phyloP scores from a whole-genome alignment of 148 eudicot species.

The Oxyria digyna region DNA sequence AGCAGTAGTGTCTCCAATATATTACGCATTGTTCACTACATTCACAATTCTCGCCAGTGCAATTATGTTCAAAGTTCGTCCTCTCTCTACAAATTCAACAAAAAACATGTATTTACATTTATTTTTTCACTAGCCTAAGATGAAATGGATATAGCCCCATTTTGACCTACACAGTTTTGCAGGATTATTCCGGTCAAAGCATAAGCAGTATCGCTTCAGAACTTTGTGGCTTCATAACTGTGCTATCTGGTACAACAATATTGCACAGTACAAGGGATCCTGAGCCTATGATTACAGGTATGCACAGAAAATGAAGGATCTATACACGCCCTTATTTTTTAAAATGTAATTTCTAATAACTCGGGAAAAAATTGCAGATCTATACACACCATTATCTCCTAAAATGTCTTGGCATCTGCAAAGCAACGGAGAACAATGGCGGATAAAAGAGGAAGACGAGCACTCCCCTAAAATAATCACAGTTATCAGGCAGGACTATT shows the following conservation, averaged over 20 bases:
- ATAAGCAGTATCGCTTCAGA: slow-evolving; percentile 46
- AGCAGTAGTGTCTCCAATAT: slow-evolving; percentile 57
- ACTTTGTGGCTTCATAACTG: slow-evolving; percentile 60
- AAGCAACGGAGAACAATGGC: slow-evolving; percentile 3
- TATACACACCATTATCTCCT: slow-evolving; percentile 2
- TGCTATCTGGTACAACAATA: slow-evolving; percentile 53
- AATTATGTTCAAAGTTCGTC: slow-evolving; percentile 53
- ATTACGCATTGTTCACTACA: slow-evolving; percentile 63
- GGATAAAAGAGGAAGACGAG: background rate
- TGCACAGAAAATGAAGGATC: background rate
- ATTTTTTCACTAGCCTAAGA: background rate
- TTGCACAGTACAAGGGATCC: slow-evolving; percentile 22
- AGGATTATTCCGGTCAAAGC: slow-evolving; percentile 72
- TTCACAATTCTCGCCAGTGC: slow-evolving; percentile 60
- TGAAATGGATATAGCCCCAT: background rate
- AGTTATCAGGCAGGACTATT: slow-evolving; percentile 1
- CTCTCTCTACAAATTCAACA: background rate
- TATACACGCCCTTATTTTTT: no score
- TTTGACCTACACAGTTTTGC: background rate
- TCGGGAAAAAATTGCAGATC: background rate
- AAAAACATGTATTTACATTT: background rate
- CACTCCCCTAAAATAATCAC: background rate
- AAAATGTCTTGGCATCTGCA: slow-evolving; percentile 8
- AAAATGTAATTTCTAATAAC: background rate
- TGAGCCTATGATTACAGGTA: slow-evolving; percentile 4